Evolutionary conservation across 805 yeast species (phyloP), one percentile per base, ranked within the genome.

Genomic region (Jamesozyma piceae): DNA sequence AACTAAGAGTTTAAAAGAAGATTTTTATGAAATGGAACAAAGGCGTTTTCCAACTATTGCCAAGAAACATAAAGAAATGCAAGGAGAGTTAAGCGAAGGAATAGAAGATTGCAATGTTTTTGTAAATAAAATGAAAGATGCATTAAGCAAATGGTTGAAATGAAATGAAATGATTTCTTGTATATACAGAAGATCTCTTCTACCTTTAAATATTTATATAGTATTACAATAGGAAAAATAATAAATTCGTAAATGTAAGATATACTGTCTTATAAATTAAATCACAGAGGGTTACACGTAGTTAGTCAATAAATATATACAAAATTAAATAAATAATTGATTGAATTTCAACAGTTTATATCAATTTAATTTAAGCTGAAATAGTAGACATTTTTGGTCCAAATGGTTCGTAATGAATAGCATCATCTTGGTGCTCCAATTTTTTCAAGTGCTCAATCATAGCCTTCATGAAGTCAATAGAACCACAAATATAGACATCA

Each of bases 21-120:
- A 74, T 47, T 47, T 71, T 8, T 73, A 77, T 68, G 63, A 61
- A 22, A 61, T 73, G 43, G 83, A 80, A 51, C 57, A 72, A 51
- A 53, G 65, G 5, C 35, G 43, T 18, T 55, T 57, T 43, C 65
- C 65, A 1, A 33, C 37, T 15, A 43, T 55, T 17, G 51, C 52
- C 1, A 47, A 52, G 15, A 52, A 44, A 19, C 65, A 61, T 38
- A 56, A 53, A 20, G 49, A 46, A n/a, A 28, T 51, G 19, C 20
- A 15, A 21, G 20, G 10, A 18, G 49, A 48, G 31, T 39, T 39
- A 18, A 38, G 19, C 14, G 49, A 46, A 37, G 49, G 48, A 17
- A 18, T 37, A 5, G 38, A 44, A 24, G 48, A 47, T 30, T 42
- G 44, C 22, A 27, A n/a, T 22, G 17, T 14, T 11, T 42, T 42